Evolutionary conservation across 2,329 filamentous ascomycete species (phyloP), one percentile per base, ranked within the genome.

Genomic region (Allantophomopsis cytisporea): DNA sequence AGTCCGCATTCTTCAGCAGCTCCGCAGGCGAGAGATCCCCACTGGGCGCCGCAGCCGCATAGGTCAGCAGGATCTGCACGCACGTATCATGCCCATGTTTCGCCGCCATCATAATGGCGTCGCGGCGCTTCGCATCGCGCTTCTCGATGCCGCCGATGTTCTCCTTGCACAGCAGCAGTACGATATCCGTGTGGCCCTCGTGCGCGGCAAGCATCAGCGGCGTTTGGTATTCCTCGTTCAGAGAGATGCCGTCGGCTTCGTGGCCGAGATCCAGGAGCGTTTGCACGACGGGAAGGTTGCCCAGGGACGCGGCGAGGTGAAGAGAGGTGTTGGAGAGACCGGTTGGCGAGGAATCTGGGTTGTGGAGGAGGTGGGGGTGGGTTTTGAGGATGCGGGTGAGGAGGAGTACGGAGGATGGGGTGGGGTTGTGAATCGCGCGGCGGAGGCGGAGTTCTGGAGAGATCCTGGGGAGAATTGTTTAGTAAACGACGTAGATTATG

Each of bases 311-410:
- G 34, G 86, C 83, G 2, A 94, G 70, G 58, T 94, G 86, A 31
- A 94, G 70, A 46, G 77, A 86, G 2, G 85, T 89, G 62, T 93
- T 91, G 57, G 81, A 83, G 48, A 84, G 77, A 37, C 72, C 74
- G 7, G 59, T 53, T 15, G 51, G 47, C 4, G 76, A 73, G 50
- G 74, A 72, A 58, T 94, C 84, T 2, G 86, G 84, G 54, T 94
- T 94, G 53, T 80, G 79, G 20, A 94, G 66, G 45, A 81, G 73
- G 14, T 63, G 55, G 0, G 81, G 82, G 53, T 89, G 77, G 43
- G 78, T 78, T 47, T 69, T 73, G 47, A 93, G 68, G 55, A 94
- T 87, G 55, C 86, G 82, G 49, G 71, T 64, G 49, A 87, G 80
- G 47, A 94, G 80, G 41, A 76, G 64, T 39, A 65, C 60, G 58